Conservation (phyloP, 2,329 filamentous ascomycete species). For the Leptosphaerulina australis region DNA sequence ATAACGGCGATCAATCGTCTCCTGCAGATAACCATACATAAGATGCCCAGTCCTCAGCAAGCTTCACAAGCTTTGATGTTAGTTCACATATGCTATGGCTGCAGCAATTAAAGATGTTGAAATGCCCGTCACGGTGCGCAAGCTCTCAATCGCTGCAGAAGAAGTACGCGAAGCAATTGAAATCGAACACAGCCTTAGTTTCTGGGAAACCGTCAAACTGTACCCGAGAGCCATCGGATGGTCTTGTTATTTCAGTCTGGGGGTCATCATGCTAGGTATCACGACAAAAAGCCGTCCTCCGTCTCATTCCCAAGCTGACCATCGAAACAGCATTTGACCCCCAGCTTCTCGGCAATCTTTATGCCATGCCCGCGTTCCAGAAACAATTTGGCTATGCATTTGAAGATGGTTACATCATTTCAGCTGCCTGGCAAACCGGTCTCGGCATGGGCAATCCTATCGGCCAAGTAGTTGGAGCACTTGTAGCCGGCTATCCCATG, state of each 20-base stretch:
- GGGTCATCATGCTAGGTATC: constrained; percentile 63
- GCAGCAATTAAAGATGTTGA: constrained; percentile 5
- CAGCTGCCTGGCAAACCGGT: constrained; percentile 49
- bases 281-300: background rate
- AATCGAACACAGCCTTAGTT: constrained; percentile 44
- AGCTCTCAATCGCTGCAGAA: constrained; percentile 22
- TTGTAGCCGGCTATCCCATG: constrained; percentile 48
- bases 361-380: constrained; percentile 63
- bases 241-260: constrained; percentile 65
- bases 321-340: constrained; percentile 63
- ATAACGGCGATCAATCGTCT: constrained; percentile 15
- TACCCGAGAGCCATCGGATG: constrained; percentile 59
- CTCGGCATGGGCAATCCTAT: constrained; percentile 60
- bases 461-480: constrained; percentile 63
- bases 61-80: constrained; percentile 2
- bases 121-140: constrained; percentile 8
- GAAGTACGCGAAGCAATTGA: constrained; percentile 45
- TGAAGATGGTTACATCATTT: constrained; percentile 40
- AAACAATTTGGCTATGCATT: constrained; percentile 59
- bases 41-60: constrained; percentile 14
- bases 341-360: constrained; percentile 68
- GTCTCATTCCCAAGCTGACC: too few species aligned
- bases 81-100: constrained; percentile 2
- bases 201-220: constrained; percentile 49
- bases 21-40: constrained; percentile 3